Evolutionary conservation across 495 filamentous ascomycete species (phyloP), one percentile per base, ranked within the genome.

Genomic region (Penicillium longicatenatum): DNA sequence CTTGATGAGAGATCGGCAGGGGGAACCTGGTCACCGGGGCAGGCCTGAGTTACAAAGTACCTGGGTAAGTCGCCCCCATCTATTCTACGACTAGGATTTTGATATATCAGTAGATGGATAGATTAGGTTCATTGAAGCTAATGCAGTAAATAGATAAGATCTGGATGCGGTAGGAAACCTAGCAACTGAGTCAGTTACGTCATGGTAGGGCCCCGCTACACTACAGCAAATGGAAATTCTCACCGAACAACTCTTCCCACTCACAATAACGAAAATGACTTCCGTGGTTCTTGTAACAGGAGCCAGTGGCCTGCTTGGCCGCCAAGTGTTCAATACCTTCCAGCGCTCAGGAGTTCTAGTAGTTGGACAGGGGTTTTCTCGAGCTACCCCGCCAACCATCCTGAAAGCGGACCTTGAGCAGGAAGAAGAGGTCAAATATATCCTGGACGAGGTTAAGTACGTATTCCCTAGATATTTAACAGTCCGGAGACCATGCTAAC

Each of bases 221-320:
- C 52, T 33, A 35, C 35, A 41, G 21, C 33, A 58, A 29, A 30
- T 43, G 11, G 47, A 42, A 57, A 39, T 52, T 55, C 52, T 65
- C 39, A 37, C 41, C 52, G 19, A 49, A 8, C 24, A 33, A 47
- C 42, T 26, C 48, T 46, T 35, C 20, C 20, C 52, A 17, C 39
- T 31, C 12, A 31, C 9, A 48, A 22, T 16, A n/a, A 26, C 43
- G 29, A 55, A 35, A 19, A 86, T 88, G 84, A 69, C 78, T 52
- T 82, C 79, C 57, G 87, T 81, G 35, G 91, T 80, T 37, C 79
- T 97, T 20, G 76, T 97, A 47, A 97, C 93, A 24, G 93, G 93
- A 35, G 93, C 90, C 42, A 93, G 84, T 37, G 93, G 93, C 44
- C 79, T 94, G 2, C 81, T 97, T 8, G 93, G 93, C 31, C 84